Base-by-base conservation (phyloP, 768 basidiomycete genomes). In the Candolleomyces aberdarensis region DNA sequence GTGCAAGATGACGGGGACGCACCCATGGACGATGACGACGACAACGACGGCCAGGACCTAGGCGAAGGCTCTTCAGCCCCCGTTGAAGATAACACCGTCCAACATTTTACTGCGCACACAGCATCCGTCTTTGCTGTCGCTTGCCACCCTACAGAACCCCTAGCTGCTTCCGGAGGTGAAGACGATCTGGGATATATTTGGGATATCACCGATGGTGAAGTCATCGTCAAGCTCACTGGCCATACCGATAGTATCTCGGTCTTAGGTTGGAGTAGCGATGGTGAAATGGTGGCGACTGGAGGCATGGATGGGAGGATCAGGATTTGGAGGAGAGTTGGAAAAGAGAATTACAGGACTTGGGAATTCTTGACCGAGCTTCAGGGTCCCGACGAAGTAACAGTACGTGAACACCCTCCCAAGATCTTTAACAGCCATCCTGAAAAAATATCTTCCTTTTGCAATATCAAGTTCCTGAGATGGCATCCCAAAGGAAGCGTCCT, bases 241-340 rank as follows among this genome's bases (percentile, higher is more conserved):
- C 97, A 99, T 73, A 86, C 87, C 7, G 97, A 99, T 71, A 95
- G 93, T 63, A 94, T 99, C 51, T 87, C 87, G 5, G 80, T 80
- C 57, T 81, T 83, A 3, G 87, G 81, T 20, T 99, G 92, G 83
- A 96, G 87, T 71, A 67, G 78, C 0, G 96, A 98, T 70, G 97
- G 97, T 2, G 90, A 97, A 75, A 83, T 97, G 83, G 81, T 96
- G 60, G 87, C 96, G 15, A 97, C 96, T 0, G 97, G 96, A 10
- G 97, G 97, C 0, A 98, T 99, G 97, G 97, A 99, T 68, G 97
- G 97, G 9, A 88, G 86, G 71, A 88, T 98, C 43, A 81, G 96
- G 63, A 77, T 99, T 62, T 99, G 97, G 97, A 78, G 89, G 69
- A 80, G 94, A 67, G 89, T 94, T 14, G 89, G 87, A 5, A 88